Evolutionary conservation across 2,329 filamentous ascomycete species (phyloP).

Genomic region (Thyridium curvatum): DNA sequence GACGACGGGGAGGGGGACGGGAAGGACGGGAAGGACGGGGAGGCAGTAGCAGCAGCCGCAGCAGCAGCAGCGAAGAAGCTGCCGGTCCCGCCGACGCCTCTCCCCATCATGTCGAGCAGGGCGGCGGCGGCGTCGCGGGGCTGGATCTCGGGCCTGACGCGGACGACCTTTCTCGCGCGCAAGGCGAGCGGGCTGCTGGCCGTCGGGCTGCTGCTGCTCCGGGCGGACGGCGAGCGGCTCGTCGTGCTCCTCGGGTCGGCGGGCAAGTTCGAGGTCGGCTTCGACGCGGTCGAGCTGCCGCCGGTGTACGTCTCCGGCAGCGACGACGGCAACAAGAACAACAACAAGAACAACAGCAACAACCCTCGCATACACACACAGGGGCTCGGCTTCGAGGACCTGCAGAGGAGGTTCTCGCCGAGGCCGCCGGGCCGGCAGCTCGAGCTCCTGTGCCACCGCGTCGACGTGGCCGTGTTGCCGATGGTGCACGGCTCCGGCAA

Average conservation of each 20-base stretch:
- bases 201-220: not conserved
- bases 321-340: too few species aligned
- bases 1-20: not conserved
- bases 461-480: conserved; percentile 4
- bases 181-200: conserved; percentile 2
- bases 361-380: too few species aligned
- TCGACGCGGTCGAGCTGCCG: not conserved
- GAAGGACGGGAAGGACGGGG: too few species aligned
- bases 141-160: conserved; percentile 2
- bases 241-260: conserved; percentile 6
- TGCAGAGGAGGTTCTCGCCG: conserved; percentile 3
- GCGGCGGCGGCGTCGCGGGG: conserved; percentile 1
- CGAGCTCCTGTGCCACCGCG: conserved; percentile 3
- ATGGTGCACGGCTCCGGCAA: conserved; percentile 4
- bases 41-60: too few species aligned
- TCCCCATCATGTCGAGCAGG: conserved; percentile 1
- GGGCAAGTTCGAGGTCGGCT: conserved; percentile 7
- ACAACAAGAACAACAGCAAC: too few species aligned
- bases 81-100: not conserved
- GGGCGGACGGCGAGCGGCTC: conserved; percentile 3
- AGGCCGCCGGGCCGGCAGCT: not conserved
- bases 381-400: not conserved
- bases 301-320: not conserved
- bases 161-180: conserved; percentile 1
- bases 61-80: conserved; percentile 1